Evolutionary conservation across 768 basidiomycete genomes (phyloP).

Genomic region (Auriscalpium vulgare): DNA sequence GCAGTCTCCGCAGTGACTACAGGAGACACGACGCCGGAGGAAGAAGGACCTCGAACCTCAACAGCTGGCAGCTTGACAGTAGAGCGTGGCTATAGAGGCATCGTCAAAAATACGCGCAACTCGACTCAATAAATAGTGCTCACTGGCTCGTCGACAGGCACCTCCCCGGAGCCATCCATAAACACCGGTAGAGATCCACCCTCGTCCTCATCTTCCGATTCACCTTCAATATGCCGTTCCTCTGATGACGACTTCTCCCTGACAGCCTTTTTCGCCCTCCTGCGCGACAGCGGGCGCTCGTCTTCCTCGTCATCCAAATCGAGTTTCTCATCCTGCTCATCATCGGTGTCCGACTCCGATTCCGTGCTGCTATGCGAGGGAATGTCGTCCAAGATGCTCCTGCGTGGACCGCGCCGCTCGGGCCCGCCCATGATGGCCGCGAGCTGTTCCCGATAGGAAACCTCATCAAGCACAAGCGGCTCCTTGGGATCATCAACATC

Average conservation of each 20-base stretch:
- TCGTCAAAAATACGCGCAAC: not conserved
- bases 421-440: constrained; percentile 7
- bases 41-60: not conserved
- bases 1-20: not conserved
- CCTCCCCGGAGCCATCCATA: constrained; percentile 7
- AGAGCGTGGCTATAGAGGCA: not conserved
- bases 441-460: constrained; percentile 1
- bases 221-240: not conserved
- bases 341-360: not conserved
- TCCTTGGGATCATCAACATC: not conserved
- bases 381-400: constrained; percentile 12
- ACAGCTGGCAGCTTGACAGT: not conserved
- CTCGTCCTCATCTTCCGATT: constrained; percentile 3
- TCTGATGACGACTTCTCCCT: not conserved
- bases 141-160: not conserved
- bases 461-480: not conserved
- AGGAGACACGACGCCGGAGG: not conserved
- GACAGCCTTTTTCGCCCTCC: not conserved
- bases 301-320: constrained; percentile 14
- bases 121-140: not conserved
- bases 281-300: not conserved
- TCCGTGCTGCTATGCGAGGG: constrained; percentile 7
- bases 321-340: constrained; percentile 1
- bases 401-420: constrained; percentile 2
- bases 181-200: not conserved